Evolutionary conservation across 169 alveolate genomes (phyloP).

Genomic region (Cyclospora cayetanensis): DNA sequence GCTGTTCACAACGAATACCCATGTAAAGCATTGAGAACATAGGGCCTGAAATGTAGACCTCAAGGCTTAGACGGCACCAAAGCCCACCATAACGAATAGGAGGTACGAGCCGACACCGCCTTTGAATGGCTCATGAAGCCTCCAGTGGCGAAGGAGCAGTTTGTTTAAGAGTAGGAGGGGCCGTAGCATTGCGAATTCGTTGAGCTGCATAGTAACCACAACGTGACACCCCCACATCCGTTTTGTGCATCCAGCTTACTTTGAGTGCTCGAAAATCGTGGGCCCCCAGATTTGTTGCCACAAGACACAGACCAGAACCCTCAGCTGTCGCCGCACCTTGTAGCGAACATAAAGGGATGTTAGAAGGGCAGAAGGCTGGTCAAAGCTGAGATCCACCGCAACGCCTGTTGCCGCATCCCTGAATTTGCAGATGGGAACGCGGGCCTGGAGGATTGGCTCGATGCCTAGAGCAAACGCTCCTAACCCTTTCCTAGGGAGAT

Average conservation of each 20-base stretch:
- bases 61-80: neutral
- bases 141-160: slow-evolving; percentile 69
- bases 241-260: too few relatives aligned
- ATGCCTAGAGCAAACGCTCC: neutral
- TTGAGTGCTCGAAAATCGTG: too few relatives aligned
- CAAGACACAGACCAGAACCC: slow-evolving; percentile 52
- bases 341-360: slow-evolving; percentile 71
- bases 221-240: neutral
- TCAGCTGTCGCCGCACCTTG: slow-evolving; percentile 49
- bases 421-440: slow-evolving; percentile 77
- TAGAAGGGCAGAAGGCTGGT: slow-evolving; percentile 74
- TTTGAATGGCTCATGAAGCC: slow-evolving; percentile 73
- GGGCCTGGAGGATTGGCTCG: slow-evolving; percentile 68
- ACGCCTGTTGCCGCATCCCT: slow-evolving; percentile 77
- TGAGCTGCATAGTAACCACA: slow-evolving; percentile 61
- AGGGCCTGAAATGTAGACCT: too few relatives aligned
- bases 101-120: slow-evolving; percentile 81
- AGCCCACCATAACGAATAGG: slow-evolving; percentile 72
- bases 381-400: slow-evolving; percentile 76
- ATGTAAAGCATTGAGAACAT: too few relatives aligned
- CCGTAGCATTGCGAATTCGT: slow-evolving; percentile 72
- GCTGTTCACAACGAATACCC: too few relatives aligned
- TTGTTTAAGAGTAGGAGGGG: slow-evolving; percentile 76
- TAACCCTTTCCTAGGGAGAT: neutral
- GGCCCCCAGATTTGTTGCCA: too few relatives aligned